Percentiles rank a stretch among this genome's conserved stretches.
These are phyloP conservation scores for Durio zibethinus DNA, from an alignment of 345 rosid genomes.

Conservation along the genomic window DNA sequence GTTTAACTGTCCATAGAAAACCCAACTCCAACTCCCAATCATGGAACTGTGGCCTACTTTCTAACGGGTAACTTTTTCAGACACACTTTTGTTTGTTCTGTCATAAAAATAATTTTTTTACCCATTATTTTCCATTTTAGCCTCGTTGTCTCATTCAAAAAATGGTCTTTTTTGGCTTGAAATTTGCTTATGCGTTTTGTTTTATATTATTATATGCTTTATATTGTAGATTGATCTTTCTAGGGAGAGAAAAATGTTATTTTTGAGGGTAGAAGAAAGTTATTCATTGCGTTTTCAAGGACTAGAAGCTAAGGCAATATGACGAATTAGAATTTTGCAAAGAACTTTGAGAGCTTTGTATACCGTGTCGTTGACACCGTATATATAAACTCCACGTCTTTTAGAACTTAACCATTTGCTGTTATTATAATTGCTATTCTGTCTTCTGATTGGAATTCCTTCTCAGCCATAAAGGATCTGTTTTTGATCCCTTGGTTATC, in stretches of 20 bases:
- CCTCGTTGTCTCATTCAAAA: neutral
- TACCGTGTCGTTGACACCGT: neutral
- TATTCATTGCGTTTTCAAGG: neutral
- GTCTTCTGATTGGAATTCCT: conserved; percentile 35
- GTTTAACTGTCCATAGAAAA: conserved; percentile 39
- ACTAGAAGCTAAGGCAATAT: neutral
- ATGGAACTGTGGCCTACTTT: conserved; percentile 37
- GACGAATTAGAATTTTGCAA: neutral
- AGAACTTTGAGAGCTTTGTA: neutral
- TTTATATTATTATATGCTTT: neutral
- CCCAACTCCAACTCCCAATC: conserved; percentile 30
- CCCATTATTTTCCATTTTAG: neutral
- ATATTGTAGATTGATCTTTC: neutral
- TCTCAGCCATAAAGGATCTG: conserved; percentile 51
- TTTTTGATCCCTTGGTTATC: conserved; percentile 84
- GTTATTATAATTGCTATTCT: conserved; percentile 15
- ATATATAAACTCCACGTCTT: neutral
- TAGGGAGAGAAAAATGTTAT: neutral
- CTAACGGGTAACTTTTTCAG: conserved; percentile 33
- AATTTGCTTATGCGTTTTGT: neutral
- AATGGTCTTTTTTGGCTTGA: neutral
- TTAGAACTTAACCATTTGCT: conserved; percentile 11
- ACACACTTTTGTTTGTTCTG: conserved; percentile 18
- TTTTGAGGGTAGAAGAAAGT: neutral
- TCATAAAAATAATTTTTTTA: neutral